Percentiles rank a stretch among this genome's conserved stretches.
phyloP scores from a whole-genome alignment of 202 grass and related monocot species.

The Schoenoplectus triqueter region DNA sequence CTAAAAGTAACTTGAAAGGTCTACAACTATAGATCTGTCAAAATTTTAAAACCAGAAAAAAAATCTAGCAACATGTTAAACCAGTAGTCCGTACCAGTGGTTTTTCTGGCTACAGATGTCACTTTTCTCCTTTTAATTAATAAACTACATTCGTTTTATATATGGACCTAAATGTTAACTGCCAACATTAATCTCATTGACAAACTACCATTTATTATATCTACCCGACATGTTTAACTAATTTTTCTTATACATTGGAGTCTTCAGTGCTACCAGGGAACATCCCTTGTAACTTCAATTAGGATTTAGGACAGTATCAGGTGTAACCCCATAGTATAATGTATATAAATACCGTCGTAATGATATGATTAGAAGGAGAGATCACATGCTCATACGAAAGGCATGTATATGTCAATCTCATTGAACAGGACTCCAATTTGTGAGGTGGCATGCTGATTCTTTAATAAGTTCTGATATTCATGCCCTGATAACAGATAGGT shows the following conservation, averaged over 20 bases:
- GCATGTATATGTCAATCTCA: constrained; percentile 1
- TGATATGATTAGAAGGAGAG: constrained; percentile 9
- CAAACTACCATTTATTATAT: background rate
- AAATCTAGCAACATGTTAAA: background rate
- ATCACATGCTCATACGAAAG: constrained; percentile 24
- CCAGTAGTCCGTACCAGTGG: background rate
- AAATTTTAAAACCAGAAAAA: background rate
- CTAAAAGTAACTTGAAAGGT: background rate
- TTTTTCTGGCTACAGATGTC: background rate
- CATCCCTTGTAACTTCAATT: constrained; percentile 22
- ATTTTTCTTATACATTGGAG: constrained; percentile 21
- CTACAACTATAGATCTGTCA: background rate
- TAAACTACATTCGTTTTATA: constrained; percentile 15
- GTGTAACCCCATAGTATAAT: constrained; percentile 10
- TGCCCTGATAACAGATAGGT: constrained; percentile 25
- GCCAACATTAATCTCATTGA: too few relatives aligned
- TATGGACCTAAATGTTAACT: constrained; percentile 26
- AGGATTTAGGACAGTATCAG: constrained; percentile 24
- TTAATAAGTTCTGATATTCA: background rate
- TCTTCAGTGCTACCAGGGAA: constrained; percentile 22
- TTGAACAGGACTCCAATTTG: constrained; percentile 11
- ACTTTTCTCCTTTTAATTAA: constrained; percentile 5
- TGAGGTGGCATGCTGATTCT: constrained; percentile 22
- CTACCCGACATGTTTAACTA: constrained; percentile 2
- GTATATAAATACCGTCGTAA: constrained; percentile 1